Conservation (phyloP, 2,329 filamentous ascomycete genomes). For the Pseudopyricularia cyperi region DNA sequence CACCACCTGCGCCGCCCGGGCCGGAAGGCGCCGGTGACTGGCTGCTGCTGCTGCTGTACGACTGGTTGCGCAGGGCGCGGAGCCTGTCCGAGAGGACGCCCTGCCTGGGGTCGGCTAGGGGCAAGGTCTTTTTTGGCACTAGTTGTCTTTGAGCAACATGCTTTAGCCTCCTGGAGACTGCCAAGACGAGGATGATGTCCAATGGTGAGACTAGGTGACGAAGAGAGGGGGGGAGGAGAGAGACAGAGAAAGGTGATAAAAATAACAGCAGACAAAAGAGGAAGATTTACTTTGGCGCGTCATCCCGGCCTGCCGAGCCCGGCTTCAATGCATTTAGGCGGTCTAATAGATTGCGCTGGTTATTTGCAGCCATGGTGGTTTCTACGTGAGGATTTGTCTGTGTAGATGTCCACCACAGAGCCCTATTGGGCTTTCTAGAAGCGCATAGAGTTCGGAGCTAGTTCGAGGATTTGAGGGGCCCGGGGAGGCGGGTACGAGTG, state of each 20-base stretch:
- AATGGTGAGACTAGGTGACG: background rate
- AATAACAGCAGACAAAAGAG: background rate
- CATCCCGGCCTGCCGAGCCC: conserved; percentile 20
- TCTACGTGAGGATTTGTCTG: no score
- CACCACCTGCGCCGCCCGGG: no score
- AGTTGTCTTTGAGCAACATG: conserved; percentile 6
- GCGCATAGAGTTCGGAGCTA: no score
- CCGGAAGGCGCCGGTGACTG: background rate
- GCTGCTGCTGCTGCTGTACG: background rate
- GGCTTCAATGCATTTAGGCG: conserved; percentile 40
- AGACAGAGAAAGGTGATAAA: background rate
- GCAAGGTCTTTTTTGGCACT: conserved; percentile 18
- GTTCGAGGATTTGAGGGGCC: no score
- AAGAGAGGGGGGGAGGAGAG: background rate
- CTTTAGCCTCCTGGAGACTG: background rate
- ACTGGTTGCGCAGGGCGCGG: conserved; percentile 23
- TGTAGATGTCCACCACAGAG: no score
- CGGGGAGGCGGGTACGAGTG: no score
- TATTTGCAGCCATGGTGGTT: background rate
- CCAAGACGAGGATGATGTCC: background rate
- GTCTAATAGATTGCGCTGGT: conserved; percentile 33
- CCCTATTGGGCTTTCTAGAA: no score
- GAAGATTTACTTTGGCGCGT: conserved; percentile 25
- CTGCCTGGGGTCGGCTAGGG: conserved; percentile 30
- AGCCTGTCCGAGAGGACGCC: conserved; percentile 39